Percentiles rank a stretch among this genome's conserved stretches.
Evolutionary conservation across 2,329 filamentous ascomycete genomes (phyloP).

Genomic region (Alternaria sp.): DNA sequence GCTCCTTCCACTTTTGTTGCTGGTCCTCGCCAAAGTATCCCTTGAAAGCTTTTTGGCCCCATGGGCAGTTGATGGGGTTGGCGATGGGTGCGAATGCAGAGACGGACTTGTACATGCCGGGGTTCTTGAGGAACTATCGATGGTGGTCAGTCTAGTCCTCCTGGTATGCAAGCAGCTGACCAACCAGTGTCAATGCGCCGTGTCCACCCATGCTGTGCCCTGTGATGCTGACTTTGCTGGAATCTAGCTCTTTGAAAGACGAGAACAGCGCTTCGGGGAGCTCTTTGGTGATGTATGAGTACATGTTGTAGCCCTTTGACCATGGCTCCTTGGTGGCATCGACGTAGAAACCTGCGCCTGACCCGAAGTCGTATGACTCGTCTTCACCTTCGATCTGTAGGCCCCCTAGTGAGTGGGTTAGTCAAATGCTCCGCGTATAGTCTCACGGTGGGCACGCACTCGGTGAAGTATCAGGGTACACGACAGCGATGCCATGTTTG

Average conservation of each 20-base stretch:
- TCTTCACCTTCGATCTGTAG: slow-evolving; percentile 82
- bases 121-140: slow-evolving; percentile 80
- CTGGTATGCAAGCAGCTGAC: neutral
- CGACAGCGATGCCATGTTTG: slow-evolving; percentile 82
- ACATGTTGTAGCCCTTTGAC: slow-evolving; percentile 85
- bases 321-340: slow-evolving; percentile 81
- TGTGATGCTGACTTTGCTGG: slow-evolving; percentile 75
- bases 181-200: slow-evolving; percentile 81
- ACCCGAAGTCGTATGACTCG: slow-evolving; percentile 89
- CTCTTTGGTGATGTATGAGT: slow-evolving; percentile 87
- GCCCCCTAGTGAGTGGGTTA: slow-evolving; percentile 61
- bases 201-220: slow-evolving; percentile 98
- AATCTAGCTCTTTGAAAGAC: slow-evolving; percentile 75
- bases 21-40: slow-evolving; percentile 85
- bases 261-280: slow-evolving; percentile 79
- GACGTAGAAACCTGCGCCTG: slow-evolving; percentile 92
- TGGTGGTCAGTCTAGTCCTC: slow-evolving; percentile 6
- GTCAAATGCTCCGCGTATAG: slow-evolving; percentile 2
- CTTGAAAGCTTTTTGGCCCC: slow-evolving; percentile 93
- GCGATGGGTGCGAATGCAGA: slow-evolving; percentile 89
- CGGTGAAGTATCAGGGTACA: slow-evolving; percentile 95
- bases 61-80: slow-evolving; percentile 85
- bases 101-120: slow-evolving; percentile 85
- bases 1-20: slow-evolving; percentile 78
- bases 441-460: slow-evolving; percentile 57